A percentile compares a stretch with the other conserved stretches of the same genome.
Conservation (phyloP, 768 basidiomycete species). For the Naematelia encephala region DNA sequence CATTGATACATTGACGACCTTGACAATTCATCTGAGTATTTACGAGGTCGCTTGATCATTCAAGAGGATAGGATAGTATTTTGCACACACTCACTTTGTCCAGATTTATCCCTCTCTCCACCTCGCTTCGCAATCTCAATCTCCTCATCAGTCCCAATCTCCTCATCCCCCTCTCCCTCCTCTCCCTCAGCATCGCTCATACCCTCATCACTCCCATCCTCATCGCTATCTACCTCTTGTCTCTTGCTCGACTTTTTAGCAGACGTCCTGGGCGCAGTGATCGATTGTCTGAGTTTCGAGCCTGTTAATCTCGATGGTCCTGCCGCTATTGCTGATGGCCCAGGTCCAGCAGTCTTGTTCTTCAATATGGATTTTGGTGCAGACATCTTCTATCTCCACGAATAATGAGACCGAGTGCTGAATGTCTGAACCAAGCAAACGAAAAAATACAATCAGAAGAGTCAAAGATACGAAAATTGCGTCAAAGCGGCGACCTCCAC, state of each 20-base stretch:
- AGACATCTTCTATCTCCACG: conserved; percentile 14
- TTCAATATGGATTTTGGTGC: conserved; percentile 27
- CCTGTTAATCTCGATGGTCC: conserved; percentile 2
- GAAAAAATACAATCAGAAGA: too few species aligned
- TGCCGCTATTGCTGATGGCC: neutral
- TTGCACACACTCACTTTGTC: conserved; percentile 38
- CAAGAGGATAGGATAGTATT: neutral
- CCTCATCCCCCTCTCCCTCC: conserved; percentile 12
- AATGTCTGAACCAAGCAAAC: neutral
- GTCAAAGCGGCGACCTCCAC: neutral
- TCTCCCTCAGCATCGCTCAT: conserved; percentile 9
- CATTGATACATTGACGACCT: neutral
- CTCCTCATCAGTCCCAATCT: conserved; percentile 16
- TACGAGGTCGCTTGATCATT: neutral
- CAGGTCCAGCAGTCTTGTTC: conserved; percentile 8
- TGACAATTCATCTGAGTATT: neutral
- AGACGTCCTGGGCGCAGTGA: conserved; percentile 4
- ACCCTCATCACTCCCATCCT: conserved; percentile 5
- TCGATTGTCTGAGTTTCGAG: conserved; percentile 12
- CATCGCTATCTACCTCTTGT: neutral
- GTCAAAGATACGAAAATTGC: too few species aligned
- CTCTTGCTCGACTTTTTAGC: conserved; percentile 3
- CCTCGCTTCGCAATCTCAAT: conserved; percentile 40
- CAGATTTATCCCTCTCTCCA: conserved; percentile 38
- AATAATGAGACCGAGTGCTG: too few species aligned